Conservation (phyloP, 2,329 filamentous ascomycete genomes). For the Torrubiella hemipterigena region DNA sequence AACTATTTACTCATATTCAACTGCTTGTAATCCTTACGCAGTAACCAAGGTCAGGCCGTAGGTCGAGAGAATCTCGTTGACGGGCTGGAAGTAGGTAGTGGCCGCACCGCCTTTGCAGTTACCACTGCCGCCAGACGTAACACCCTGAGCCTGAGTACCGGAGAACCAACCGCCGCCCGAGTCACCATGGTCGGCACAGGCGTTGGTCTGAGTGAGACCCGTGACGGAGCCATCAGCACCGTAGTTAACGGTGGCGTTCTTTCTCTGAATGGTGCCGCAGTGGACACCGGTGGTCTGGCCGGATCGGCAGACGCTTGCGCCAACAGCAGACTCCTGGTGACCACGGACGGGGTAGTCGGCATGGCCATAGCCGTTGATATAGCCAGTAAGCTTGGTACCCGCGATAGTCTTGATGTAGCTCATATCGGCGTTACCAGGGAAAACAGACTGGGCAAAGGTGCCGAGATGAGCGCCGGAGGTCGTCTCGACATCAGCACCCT, state of each 20-base stretch:
- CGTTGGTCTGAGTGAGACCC: not conserved
- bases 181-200: not conserved
- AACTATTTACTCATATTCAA: no score
- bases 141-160: not conserved
- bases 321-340: not conserved
- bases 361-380: constrained; percentile 1
- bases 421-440: not conserved
- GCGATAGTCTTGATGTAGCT: not conserved
- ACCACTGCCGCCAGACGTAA: not conserved
- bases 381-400: not conserved
- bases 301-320: not conserved
- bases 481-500: not conserved
- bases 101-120: not conserved
- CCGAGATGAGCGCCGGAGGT: not conserved
- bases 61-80: not conserved
- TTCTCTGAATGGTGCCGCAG: not conserved
- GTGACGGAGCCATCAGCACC: not conserved
- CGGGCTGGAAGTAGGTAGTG: not conserved
- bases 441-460: not conserved
- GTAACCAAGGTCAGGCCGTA: not conserved
- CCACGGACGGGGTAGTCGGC: not conserved
- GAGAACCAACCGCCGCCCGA: not conserved
- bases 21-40: no score
- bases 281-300: not conserved
- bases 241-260: not conserved